Evolutionary conservation across 164 flowering plant species (phyloP).

Genomic region (Malania oleifera): DNA sequence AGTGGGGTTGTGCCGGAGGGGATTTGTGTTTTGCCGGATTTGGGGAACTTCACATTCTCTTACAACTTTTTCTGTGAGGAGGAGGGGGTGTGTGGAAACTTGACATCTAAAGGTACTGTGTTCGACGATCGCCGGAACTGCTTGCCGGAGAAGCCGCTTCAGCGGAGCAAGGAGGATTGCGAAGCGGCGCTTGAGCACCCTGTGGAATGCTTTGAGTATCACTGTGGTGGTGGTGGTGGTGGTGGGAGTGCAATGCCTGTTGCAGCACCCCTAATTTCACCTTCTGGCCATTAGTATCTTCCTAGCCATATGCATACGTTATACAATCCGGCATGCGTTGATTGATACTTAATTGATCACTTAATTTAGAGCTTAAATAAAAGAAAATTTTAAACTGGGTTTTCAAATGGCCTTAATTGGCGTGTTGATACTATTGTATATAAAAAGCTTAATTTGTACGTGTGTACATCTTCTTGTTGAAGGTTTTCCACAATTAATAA

Average conservation of each 20-base stretch:
- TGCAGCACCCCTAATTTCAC: constrained; percentile 21
- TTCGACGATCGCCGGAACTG: constrained; percentile 70
- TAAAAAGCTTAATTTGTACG: no score
- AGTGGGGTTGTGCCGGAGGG: constrained; percentile 46
- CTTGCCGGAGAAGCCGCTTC: constrained; percentile 56
- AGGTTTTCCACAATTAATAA: no score
- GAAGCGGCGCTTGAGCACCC: constrained; percentile 39
- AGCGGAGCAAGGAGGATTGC: constrained; percentile 64
- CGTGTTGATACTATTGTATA: no score
- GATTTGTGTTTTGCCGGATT: constrained; percentile 46
- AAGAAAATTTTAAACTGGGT: no score
- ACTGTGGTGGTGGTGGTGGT: constrained; percentile 22
- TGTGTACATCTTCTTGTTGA: no score
- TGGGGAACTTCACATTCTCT: constrained; percentile 59
- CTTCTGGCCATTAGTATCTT: constrained; percentile 15
- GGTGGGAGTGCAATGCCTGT: constrained; percentile 3
- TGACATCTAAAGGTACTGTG: constrained; percentile 40
- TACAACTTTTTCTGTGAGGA: constrained; percentile 75
- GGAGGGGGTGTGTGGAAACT: constrained; percentile 47
- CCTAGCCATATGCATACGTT: neutral
- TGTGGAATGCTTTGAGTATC: constrained; percentile 46
- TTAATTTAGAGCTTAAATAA: no score
- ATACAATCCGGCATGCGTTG: no score
- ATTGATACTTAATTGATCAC: no score
- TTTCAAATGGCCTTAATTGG: no score